A percentile compares a stretch with the other conserved stretches of the same genome.
Conservation (phyloP, 108 stramenopile species). For the Skeletonema grethae region DNA sequence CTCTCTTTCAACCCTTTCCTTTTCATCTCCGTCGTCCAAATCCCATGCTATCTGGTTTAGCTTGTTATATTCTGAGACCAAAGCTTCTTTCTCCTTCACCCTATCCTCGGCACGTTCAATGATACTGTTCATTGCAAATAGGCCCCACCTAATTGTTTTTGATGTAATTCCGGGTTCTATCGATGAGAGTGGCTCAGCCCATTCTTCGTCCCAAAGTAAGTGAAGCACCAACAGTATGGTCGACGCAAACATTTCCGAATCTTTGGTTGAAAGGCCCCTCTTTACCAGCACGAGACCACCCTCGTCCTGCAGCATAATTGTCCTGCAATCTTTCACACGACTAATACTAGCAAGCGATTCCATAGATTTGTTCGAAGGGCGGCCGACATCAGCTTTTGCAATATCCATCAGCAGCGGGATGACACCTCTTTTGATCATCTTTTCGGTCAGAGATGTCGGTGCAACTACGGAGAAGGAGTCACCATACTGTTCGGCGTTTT, state of each 20-base stretch:
- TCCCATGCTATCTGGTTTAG: background rate
- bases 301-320: background rate
- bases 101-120: background rate
- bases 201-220: slow-evolving; percentile 15
- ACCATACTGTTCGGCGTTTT: background rate
- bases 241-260: background rate
- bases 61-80: background rate
- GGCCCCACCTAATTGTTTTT: slow-evolving; percentile 1
- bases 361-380: background rate
- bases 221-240: background rate
- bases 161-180: background rate
- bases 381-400: background rate
- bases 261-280: background rate
- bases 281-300: background rate
- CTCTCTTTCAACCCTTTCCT: background rate
- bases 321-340: slow-evolving; percentile 3
- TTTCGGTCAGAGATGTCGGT: background rate
- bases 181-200: slow-evolving; percentile 2
- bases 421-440: slow-evolving; percentile 9
- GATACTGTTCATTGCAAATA: slow-evolving; percentile 3
- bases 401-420: slow-evolving; percentile 7
- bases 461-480: background rate
- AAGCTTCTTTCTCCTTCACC: background rate
- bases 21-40: background rate
- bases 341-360: background rate